Base-by-base conservation (phyloP, 2,329 filamentous ascomycete species). In the Trichoderma sp. region DNA sequence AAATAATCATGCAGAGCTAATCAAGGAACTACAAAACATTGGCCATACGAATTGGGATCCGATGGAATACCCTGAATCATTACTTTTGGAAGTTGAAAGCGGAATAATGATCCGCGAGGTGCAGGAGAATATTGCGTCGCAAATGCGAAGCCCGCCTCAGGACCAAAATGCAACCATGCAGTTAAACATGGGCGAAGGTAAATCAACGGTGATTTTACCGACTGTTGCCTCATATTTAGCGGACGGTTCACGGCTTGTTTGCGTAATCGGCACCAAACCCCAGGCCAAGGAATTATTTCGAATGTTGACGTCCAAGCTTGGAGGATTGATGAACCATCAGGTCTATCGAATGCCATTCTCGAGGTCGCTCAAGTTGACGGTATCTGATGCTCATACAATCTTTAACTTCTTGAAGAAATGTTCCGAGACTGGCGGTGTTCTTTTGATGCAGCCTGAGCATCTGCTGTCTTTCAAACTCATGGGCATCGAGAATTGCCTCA, bases 151-250 rank as follows among this genome's bases (percentile, higher is more conserved):
- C 3, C 68, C 78, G 0, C 86, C 87, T 0, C 78, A 80, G 0
- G 79, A 79, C 0, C 33, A 80, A 0, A 93, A 91, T 77, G 81
- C 86, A 0, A 87, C 91, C 0, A 88, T 93, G 84, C 91, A 93
- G 78, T 81, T 94, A 2, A 93, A 93, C 77, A 94, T 94, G 92
- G 92, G 92, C 0, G 88, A 93, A 79, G 92, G 92, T 0, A 94
- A 94, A 77, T 91, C 91, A 0, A 92, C 92, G 0, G 89, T 93
- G 1, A 94, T 95, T 66, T 86, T 92, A 0, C 92, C 92, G 0
- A 91, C 93, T 50, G 88, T 92, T 0, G 89, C 89, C 0, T 83
- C 88, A 0, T 85, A 0, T 80, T 93, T 0, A 89, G 90, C 0
- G n/a, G 31, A 93, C 64, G 83, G 85, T 0, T 79, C 81, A 0